Percentiles rank a stretch among this genome's conserved stretches.
phyloP scores from a whole-genome alignment of 306 rosid species.

The Cucurbita maxima region DNA sequence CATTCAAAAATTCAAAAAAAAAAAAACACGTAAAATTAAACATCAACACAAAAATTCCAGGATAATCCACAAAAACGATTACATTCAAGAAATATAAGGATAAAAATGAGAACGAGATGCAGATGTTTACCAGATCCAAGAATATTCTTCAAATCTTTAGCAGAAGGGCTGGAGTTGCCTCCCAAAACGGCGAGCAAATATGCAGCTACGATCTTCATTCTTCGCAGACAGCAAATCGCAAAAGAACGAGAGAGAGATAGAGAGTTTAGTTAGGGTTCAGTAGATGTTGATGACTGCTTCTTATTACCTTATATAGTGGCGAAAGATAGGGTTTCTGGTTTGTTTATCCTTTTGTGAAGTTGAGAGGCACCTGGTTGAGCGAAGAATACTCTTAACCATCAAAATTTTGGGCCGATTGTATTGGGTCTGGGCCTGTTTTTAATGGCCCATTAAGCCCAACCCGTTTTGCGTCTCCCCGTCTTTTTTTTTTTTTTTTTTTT shows the following conservation, averaged over 20 bases:
- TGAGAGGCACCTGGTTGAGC: background rate
- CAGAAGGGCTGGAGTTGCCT: constrained; percentile 26
- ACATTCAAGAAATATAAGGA: background rate
- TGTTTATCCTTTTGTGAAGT: background rate
- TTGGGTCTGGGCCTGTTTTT: background rate
- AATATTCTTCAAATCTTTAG: constrained; percentile 24
- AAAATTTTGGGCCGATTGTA: background rate
- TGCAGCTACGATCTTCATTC: constrained; percentile 32
- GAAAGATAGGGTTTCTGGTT: background rate
- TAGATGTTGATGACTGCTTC: background rate
- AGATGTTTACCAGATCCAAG: constrained; percentile 20
- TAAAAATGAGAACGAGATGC: background rate
- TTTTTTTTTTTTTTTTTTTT: too few species aligned
- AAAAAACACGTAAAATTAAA: background rate
- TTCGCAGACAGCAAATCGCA: background rate
- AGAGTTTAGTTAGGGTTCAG: background rate
- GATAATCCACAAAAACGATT: background rate
- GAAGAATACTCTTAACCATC: background rate
- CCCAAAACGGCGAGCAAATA: constrained; percentile 35
- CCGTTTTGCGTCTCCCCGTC: background rate
- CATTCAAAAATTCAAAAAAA: background rate
- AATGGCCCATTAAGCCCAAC: background rate
- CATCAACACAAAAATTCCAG: background rate
- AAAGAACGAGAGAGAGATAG: background rate
- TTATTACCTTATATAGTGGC: background rate